Base-by-base conservation (phyloP, 2,329 filamentous ascomycete species). In the Penicillium sp. region DNA sequence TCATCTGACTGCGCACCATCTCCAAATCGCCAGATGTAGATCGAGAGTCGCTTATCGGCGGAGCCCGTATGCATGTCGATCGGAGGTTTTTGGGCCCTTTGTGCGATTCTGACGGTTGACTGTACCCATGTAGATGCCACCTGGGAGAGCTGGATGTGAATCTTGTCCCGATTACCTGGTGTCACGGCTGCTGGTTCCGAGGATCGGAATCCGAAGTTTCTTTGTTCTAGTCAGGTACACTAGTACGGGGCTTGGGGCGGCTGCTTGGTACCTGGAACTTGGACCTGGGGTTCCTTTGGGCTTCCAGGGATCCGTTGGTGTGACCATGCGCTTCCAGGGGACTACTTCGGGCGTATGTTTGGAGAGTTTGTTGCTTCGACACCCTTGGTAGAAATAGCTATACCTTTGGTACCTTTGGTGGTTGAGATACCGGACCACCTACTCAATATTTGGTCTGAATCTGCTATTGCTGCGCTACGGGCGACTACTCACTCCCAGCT, bases 1-100 rank as follows among this genome's bases (percentile, higher is more conserved):
- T 64, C 61, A 62, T 59, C 55, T 63, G 61, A 64, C 60, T 50
- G 24, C 42, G 24, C 44, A 18, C 18, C 18, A 18, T 18, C 18
- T 18, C 18, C 42, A 46, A 57, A 56, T 52, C 49, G 22, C 22
- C 29, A 31, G 49, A 22, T 18, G 39, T 53, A 43, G 39, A 53
- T 43, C 45, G 18, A 18, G 18, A 18, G 2, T 24, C 39, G 39
- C 39, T 53, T 49, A 49, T 53, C 46, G 42, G 22, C 39, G 24
- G 39, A 31, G 24, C n/a, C 22, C 31, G 9, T 10, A 47, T 47
- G 27, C 18, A 24, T 32, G 24, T 9, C n/a, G 27, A 38, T 52
- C 52, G 50, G 54, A 53, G 48, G 31, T 47, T 60, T 51, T 52
- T 9, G 11, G 34, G 13, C n/a, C 29, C 22, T 43, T 22, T 31